phyloP scores from a whole-genome alignment of 208 protist species.

The Jaenimonas drosophilae region DNA sequence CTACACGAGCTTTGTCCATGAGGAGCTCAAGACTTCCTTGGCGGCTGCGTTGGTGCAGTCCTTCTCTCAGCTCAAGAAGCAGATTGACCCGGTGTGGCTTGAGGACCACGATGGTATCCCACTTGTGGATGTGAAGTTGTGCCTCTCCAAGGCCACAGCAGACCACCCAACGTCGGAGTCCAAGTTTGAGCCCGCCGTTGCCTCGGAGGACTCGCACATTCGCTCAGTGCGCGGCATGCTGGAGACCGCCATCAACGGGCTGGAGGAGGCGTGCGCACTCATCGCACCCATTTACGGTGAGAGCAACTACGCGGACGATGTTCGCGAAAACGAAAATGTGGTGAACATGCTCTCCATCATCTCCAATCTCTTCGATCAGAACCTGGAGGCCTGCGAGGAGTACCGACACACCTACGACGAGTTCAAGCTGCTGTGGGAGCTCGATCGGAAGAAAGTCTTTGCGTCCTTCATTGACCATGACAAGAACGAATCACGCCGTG shows the following conservation, averaged over 20 bases:
- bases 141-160: constrained; percentile 53
- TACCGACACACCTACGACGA: constrained; percentile 79
- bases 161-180: constrained; percentile 35
- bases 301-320: constrained; percentile 38
- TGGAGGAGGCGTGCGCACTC: constrained; percentile 40
- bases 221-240: constrained; percentile 45
- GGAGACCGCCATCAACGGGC: constrained; percentile 52
- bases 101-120: constrained; percentile 82
- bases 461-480: constrained; percentile 76
- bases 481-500: constrained; percentile 7
- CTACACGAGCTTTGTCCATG: constrained; percentile 89
- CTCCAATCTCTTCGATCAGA: constrained; percentile 54
- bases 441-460: constrained; percentile 83
- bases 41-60: constrained; percentile 59
- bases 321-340: constrained; percentile 50
- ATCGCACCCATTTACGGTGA: constrained; percentile 43
- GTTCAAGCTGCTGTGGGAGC: constrained; percentile 91
- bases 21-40: constrained; percentile 68
- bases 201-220: constrained; percentile 11
- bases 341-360: constrained; percentile 29
- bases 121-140: constrained; percentile 88
- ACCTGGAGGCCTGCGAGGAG: constrained; percentile 68
- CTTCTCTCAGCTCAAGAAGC: constrained; percentile 73
- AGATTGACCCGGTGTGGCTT: constrained; percentile 86
- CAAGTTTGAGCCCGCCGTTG: constrained; percentile 66